A percentile compares a stretch with the other conserved stretches of the same genome.
These are phyloP conservation scores for Trichoderma arundinaceum DNA, from an alignment of 2,329 filamentous ascomycete genomes.

Conservation along the genomic window DNA sequence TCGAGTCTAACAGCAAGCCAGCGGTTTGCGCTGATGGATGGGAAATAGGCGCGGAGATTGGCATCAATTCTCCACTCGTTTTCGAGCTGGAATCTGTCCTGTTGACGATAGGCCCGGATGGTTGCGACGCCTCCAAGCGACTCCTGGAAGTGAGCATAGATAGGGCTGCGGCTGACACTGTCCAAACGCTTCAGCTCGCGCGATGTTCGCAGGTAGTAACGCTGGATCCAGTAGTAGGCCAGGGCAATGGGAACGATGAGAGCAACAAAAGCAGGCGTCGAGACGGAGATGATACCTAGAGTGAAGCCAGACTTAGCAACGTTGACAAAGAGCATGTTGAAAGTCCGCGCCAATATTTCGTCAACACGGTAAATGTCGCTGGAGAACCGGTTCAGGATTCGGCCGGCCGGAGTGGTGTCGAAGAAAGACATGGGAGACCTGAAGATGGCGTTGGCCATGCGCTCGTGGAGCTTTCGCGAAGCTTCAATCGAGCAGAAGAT, in stretches of 20 bases:
- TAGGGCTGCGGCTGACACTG: constrained; percentile 92
- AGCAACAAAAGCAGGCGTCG: constrained; percentile 79
- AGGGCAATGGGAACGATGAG: constrained; percentile 80
- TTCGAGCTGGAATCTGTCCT: constrained; percentile 84
- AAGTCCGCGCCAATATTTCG: constrained; percentile 92
- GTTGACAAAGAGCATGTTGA: constrained; percentile 94
- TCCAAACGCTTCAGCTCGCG: constrained; percentile 95
- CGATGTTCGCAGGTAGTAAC: constrained; percentile 95
- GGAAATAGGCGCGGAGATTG: constrained; percentile 93
- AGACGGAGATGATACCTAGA: constrained; percentile 79
- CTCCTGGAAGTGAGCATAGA: constrained; percentile 98
- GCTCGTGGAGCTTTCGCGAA: constrained; percentile 92
- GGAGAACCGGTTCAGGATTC: constrained; percentile 95
- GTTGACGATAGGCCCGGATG: constrained; percentile 91
- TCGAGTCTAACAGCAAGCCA: constrained; percentile 96
- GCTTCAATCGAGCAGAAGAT: constrained; percentile 99
- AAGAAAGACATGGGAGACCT: constrained; percentile 98
- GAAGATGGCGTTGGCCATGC: constrained; percentile 97
- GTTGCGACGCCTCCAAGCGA: constrained; percentile 92
- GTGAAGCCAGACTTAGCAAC: constrained; percentile 79
- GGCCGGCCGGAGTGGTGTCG: constrained; percentile 93
- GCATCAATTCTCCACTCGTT: constrained; percentile 98
- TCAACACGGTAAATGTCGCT: constrained; percentile 83
- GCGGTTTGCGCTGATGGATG: constrained; percentile 89
- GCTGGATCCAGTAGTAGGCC: constrained; percentile 90